phyloP scores from a whole-genome alignment of 2,329 filamentous ascomycete genomes.

The Penicillium frequentans region DNA sequence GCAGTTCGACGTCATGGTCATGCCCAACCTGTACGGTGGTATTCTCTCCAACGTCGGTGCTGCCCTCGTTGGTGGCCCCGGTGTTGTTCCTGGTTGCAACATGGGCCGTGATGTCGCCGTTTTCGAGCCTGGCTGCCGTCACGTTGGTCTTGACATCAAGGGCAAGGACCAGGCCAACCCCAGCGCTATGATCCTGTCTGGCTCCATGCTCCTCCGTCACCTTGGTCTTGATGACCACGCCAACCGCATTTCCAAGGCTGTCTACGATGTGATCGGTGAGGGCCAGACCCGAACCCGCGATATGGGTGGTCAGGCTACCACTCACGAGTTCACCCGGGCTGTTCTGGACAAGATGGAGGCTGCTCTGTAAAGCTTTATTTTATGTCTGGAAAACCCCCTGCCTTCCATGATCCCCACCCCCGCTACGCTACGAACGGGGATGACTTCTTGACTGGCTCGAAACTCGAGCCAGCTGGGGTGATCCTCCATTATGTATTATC shows the following conservation, averaged over 20 bases:
- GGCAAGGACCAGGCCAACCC: conserved; percentile 99
- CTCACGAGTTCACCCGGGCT: conserved; percentile 91
- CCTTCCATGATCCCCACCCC: conserved; percentile 11
- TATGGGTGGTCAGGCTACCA: conserved; percentile 89
- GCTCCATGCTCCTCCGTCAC: conserved; percentile 96
- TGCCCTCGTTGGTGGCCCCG: conserved; percentile 92
- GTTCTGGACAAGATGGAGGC: conserved; percentile 94
- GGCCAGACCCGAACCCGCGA: conserved; percentile 88
- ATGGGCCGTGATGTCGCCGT: conserved; percentile 98
- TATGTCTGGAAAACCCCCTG: conserved; percentile 2
- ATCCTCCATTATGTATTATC: conserved; percentile 31
- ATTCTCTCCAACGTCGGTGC: conserved; percentile 99
- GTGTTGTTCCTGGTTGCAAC: conserved; percentile 97
- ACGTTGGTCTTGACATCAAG: conserved; percentile 99
- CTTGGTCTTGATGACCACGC: conserved; percentile 96
- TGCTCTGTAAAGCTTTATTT: conserved; percentile 52
- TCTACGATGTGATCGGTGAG: conserved; percentile 80
- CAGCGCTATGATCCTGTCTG: conserved; percentile 89
- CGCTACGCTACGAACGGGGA: conserved; percentile 26
- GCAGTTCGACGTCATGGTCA: conserved; percentile 99
- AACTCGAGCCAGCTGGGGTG: background rate
- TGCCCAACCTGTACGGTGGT: conserved; percentile 98
- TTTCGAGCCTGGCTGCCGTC: conserved; percentile 98
- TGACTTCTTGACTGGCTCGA: conserved; percentile 5
- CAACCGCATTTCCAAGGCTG: conserved; percentile 88